These are phyloP conservation scores for Amaranthus tricolor DNA, from an alignment of 179 eudicot genomes.

Conservation along the genomic window DNA sequence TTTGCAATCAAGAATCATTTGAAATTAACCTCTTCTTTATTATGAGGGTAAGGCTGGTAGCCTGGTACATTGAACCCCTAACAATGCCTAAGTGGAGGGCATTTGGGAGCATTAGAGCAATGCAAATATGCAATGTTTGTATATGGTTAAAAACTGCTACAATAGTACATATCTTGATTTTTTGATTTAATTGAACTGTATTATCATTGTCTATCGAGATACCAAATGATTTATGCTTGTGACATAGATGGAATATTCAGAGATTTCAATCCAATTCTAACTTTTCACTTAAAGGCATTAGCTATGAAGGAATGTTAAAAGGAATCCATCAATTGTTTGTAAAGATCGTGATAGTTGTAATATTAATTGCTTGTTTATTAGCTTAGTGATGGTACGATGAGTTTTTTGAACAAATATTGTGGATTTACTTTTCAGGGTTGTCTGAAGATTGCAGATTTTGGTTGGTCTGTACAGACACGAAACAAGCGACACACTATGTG, in stretches of 20 bases:
- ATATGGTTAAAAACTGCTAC: neutral
- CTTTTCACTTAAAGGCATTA: neutral
- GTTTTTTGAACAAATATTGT: neutral
- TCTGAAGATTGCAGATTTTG: slow-evolving; percentile 91
- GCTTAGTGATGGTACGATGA: neutral
- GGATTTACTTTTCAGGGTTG: slow-evolving; percentile 30
- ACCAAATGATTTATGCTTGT: neutral
- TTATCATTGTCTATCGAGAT: too few species aligned
- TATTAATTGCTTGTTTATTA: slow-evolving; percentile 8
- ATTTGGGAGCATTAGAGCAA: too few species aligned
- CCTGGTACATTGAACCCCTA: too few species aligned
- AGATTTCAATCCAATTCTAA: neutral
- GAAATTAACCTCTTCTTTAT: too few species aligned
- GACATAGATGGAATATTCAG: neutral
- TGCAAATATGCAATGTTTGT: too few species aligned
- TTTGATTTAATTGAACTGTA: neutral
- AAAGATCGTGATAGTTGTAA: neutral
- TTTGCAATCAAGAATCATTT: too few species aligned
- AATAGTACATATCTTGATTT: neutral
- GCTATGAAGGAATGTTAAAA: neutral
- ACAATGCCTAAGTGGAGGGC: too few species aligned
- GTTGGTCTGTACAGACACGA: slow-evolving; percentile 94
- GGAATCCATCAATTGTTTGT: neutral
- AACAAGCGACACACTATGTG: slow-evolving; percentile 89
- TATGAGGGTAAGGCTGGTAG: too few species aligned